Evolutionary conservation across 2,329 filamentous ascomycete species (phyloP), one percentile per base, ranked within the genome.

Genomic region (Botrytis tulipae): DNA sequence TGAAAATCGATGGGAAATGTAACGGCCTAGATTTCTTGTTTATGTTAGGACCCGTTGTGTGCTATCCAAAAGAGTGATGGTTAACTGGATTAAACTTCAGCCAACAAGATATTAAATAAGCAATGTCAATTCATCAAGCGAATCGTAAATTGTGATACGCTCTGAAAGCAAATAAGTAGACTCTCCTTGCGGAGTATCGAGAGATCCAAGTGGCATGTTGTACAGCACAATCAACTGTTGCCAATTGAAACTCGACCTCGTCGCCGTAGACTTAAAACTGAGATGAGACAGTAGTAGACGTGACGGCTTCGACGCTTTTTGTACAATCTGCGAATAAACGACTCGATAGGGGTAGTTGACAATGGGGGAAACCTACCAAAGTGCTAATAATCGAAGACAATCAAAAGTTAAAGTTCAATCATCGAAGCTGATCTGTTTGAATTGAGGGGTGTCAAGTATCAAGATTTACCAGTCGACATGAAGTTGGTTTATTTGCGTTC

Each of bases 361-460:
- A n/a, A 57, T 12, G 22, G 18, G 48, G 37, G 40, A n/a, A 67
- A 67, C 70, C 44, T 72, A 72, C 70, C 37, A 67, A 42, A 20
- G n/a, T 67, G 61, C 51, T 46, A 59, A 59, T 22, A 25, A 20
- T 67, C 32, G 10, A 54, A 16, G 42, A 66, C 9, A 51, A 44
- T 32, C 10, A 42, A 32, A 44, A 35, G 20, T 65, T 68, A 69
- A 63, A 74, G 73, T 66, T 71, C 75, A 74, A 77, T 72, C 78
- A 79, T 79, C 63, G 76, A 76, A 75, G 76, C 73, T 42, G 66
- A 32, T 32, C 9, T 35, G 65, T 29, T 69, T 32, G 61, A 66
- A 67, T 42, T 32, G 66, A 69, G 37, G 66, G 46, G 66, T 32
- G n/a, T 57, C 46, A 40, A 60, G 35, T 32, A 18, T 62, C 37